phyloP scores from a whole-genome alignment of 352 stramenopile genomes.

The Thraustochytrium sp. region DNA sequence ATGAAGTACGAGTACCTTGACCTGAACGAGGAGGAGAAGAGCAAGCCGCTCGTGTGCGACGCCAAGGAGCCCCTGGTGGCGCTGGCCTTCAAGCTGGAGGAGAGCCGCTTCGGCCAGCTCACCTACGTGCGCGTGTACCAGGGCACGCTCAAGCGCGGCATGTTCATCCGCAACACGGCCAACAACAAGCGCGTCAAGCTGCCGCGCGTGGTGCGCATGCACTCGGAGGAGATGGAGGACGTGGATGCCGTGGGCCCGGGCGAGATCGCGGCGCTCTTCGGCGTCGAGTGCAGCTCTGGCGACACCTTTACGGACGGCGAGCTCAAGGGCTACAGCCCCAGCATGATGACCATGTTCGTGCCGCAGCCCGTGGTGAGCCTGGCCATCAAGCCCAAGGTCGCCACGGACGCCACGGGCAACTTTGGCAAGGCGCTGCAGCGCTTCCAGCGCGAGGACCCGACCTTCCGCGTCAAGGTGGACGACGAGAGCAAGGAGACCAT shows the following conservation, averaged over 20 bases:
- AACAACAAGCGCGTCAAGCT: constrained; percentile 87
- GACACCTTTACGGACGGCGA: constrained; percentile 88
- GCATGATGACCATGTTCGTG: constrained; percentile 93
- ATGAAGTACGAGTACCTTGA: constrained; percentile 92
- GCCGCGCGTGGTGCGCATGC: constrained; percentile 95
- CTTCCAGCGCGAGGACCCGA: constrained; percentile 92
- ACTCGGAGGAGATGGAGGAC: constrained; percentile 99
- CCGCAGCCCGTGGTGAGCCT: constrained; percentile 97
- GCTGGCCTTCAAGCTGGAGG: constrained; percentile 99
- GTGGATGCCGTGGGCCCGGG: constrained; percentile 85
- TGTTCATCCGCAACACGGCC: constrained; percentile 72
- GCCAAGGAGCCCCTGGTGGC: constrained; percentile 84
- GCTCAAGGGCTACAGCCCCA: constrained; percentile 49
- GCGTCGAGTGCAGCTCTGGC: constrained; percentile 96
- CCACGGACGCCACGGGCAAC: constrained; percentile 67
- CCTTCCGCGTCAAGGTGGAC: constrained; percentile 90
- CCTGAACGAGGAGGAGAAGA: constrained; percentile 79
- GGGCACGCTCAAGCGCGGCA: constrained; percentile 74
- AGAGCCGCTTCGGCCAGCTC: constrained; percentile 96
- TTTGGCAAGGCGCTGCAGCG: constrained; percentile 85
- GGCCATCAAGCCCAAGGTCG: constrained; percentile 87
- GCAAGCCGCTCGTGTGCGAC: constrained; percentile 73
- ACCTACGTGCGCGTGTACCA: constrained; percentile 75
- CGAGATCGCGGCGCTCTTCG: constrained; percentile 98
- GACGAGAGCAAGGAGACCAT: constrained; percentile 97